Base-by-base conservation (phyloP, 2,329 filamentous ascomycete genomes). In the Pleoardoris graminearum region DNA sequence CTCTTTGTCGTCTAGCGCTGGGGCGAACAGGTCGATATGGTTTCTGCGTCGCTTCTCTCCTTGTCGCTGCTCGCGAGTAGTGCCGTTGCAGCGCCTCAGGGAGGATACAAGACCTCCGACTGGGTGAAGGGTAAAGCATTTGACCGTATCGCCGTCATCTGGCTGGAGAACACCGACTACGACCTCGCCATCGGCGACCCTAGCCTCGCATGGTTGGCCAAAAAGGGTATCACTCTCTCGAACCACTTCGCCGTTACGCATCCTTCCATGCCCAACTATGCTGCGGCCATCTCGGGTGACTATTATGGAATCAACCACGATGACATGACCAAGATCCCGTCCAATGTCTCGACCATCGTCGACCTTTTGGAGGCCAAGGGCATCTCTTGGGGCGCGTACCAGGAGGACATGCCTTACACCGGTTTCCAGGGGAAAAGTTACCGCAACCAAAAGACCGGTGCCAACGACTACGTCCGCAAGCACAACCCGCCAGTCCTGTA, bases 391-490 rank as follows among this genome's bases (percentile, higher is more conserved):
- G 77, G 67, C 45, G 78, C 86, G 58, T 94, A 93, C 75, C 83
- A 91, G 71, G 89, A 94, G 69, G 86, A 90, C 65, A 80, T 88
- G 79, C 90, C 90, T 2, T 91, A 85, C 69, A 51, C 83, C 2
- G 90, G 90, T 11, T 93, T 84, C 73, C 81, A 89, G 70, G 89
- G 88, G 1, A 61, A 70, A 60, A 39, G 63, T 3, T 76, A 75
- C 0, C 90, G 78, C 69, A 78, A 83, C 50, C 90, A 91, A 72
- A 56, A 83, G 60, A 89, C 81, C 2, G 81, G 82, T 25, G 80
- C 81, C 43, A 89, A 91, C 64, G 84, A 87, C 75, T 94, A 94
- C 68, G 89, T 93, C 7, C 85, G 90, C 67, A 93, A 94, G 76
- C 90, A 94, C 76, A 91, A 92, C 68, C 80, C 76, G 38, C 75